A percentile compares a stretch with the other conserved stretches of the same genome.
phyloP scores from a whole-genome alignment of 495 filamentous ascomycete genomes.

The Aspergillus incahuasiensis region DNA sequence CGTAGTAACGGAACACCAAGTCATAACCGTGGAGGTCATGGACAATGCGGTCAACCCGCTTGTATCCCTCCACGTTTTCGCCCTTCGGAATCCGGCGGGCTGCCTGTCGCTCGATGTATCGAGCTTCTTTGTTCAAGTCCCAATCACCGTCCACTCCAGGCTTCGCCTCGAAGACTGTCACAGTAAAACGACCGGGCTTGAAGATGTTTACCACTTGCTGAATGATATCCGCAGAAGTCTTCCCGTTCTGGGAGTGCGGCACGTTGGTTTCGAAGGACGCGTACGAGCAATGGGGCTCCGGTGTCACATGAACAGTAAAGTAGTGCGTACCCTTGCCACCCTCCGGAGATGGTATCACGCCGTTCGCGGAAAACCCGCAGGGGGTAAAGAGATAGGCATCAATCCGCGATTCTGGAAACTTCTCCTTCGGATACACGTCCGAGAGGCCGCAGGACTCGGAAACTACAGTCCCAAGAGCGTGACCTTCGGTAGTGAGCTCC shows the following conservation, averaged over 20 bases:
- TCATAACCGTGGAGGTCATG: conserved; percentile 98
- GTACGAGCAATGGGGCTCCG: conserved; percentile 96
- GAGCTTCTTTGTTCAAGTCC: conserved; percentile 33
- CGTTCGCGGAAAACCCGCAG: conserved; percentile 97
- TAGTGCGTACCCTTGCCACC: conserved; percentile 70
- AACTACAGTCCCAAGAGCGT: conserved; percentile 88
- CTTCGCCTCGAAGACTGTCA: conserved; percentile 95
- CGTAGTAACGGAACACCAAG: conserved; percentile 93
- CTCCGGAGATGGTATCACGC: conserved; percentile 79
- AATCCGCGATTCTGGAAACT: conserved; percentile 88
- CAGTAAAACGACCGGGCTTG: conserved; percentile 91
- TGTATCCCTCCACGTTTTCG: conserved; percentile 83
- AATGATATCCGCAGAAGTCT: conserved; percentile 83
- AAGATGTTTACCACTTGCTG: conserved; percentile 94
- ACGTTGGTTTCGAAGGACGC: conserved; percentile 99
- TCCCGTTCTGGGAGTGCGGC: conserved; percentile 80
- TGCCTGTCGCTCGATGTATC: conserved; percentile 43
- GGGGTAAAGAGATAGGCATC: conserved; percentile 97
- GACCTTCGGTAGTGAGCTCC: conserved; percentile 84
- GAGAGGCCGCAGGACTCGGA: conserved; percentile 87
- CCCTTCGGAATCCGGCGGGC: conserved; percentile 58
- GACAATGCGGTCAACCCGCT: conserved; percentile 88
- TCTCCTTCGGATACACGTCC: conserved; percentile 78
- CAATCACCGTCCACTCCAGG: conserved; percentile 38
- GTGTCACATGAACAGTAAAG: conserved; percentile 98